Base-by-base conservation (phyloP, 2,329 filamentous ascomycete species). In the Phoma sp. region DNA sequence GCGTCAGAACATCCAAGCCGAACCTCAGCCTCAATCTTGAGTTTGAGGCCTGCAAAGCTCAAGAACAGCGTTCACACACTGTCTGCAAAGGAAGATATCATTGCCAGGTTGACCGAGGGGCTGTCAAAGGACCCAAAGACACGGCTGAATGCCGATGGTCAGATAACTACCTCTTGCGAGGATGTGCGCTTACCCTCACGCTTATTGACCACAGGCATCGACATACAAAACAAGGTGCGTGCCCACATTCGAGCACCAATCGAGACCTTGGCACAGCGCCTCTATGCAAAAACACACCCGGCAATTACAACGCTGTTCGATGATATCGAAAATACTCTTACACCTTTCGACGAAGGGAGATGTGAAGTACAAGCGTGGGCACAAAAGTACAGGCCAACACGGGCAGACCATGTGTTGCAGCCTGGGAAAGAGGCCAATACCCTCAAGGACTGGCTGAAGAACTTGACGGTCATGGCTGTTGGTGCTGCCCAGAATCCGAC, bases 321-420 rank as follows among this genome's bases (percentile, higher is more conserved):
- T 2, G 79, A 81, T 0, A 80, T 97, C 29, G 75, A 80, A 39
- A 80, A 79, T 1, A 80, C 80, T 0, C 79, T 93, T 10, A 93
- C 90, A 4, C 87, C 93, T 0, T 97, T 93, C 66, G 95, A 99
- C 70, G 83, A 78, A 58, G 89, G 87, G 7, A 83, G 82, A 44
- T 96, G 89, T 63, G 93, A 98, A 68, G 80, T 79, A 2, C 76
- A 82, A 25, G 76, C 85, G 7, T 99, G 95, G 95, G 73, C 81
- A 2, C 88, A 93, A 36, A 97, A 98, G 67, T 96, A 98, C 75
- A 85, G 89, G 0, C 95, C 95, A 0, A 76, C 73, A 24, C 79
- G 76, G 32, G 86, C 91, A 2, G 78, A 79, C 4, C 86, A 93
- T 53, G 87, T 98, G 1, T 79, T 99, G 9, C 93, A 97, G 66